phyloP scores from a whole-genome alignment of 2,329 filamentous ascomycete genomes.

The Ploettnerulaceae sp. region DNA sequence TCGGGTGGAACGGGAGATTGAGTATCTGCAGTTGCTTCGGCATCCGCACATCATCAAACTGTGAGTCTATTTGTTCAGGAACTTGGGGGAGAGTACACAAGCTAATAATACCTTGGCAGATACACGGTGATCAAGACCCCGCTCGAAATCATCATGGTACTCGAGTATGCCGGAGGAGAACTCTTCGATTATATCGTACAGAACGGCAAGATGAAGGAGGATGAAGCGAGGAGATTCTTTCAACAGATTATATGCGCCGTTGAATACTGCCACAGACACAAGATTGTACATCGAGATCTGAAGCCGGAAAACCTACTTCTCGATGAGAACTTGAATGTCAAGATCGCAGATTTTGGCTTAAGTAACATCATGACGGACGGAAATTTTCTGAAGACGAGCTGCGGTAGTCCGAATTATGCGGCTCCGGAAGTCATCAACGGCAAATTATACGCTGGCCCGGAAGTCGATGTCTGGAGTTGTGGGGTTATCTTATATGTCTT shows the following conservation, averaged over 20 bases:
- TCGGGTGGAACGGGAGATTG: slow-evolving; percentile 94
- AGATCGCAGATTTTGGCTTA: slow-evolving; percentile 97
- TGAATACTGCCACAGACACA: slow-evolving; percentile 97
- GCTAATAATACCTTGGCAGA: slow-evolving; percentile 42
- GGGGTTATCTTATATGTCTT: slow-evolving; percentile 86
- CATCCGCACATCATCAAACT: slow-evolving; percentile 99
- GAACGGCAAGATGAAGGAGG: slow-evolving; percentile 85
- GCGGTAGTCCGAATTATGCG: slow-evolving; percentile 96
- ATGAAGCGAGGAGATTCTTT: slow-evolving; percentile 94
- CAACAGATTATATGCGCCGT: slow-evolving; percentile 99
- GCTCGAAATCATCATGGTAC: slow-evolving; percentile 96
- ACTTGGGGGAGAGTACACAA: slow-evolving; percentile 1
- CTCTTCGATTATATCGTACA: slow-evolving; percentile 98
- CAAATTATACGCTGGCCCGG: slow-evolving; percentile 93
- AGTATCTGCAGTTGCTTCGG: slow-evolving; percentile 90
- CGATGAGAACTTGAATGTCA: slow-evolving; percentile 94
- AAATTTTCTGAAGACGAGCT: slow-evolving; percentile 98
- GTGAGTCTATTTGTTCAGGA: slow-evolving; percentile 44
- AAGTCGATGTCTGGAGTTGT: slow-evolving; percentile 98
- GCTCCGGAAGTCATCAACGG: slow-evolving; percentile 97
- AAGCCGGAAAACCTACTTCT: slow-evolving; percentile 96
- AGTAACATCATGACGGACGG: slow-evolving; percentile 99
- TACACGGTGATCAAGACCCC: slow-evolving; percentile 96
- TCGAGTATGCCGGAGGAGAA: slow-evolving; percentile 95
- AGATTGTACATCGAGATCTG: slow-evolving; percentile 95